A percentile compares a stretch with the other conserved stretches of the same genome.
Conservation (phyloP, 2,329 filamentous ascomycete species). For the Colletotrichum navitas region DNA sequence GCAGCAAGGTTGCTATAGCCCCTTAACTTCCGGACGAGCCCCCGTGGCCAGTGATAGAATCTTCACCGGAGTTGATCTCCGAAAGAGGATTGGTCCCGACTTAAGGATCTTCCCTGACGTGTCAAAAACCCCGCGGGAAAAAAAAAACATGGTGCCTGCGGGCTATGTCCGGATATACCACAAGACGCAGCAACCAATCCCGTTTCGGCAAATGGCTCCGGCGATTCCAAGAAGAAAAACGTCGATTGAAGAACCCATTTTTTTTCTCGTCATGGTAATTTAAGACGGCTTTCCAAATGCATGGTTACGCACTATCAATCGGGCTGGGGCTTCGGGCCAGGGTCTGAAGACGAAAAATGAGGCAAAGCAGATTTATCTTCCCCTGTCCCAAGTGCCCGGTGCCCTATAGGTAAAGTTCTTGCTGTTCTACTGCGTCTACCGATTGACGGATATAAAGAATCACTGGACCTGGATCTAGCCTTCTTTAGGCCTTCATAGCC, state of each 20-base stretch:
- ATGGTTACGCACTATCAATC: not conserved
- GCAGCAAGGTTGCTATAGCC: not conserved
- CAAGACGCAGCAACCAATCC: not conserved
- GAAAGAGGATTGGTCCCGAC: conserved; percentile 56
- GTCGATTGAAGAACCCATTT: not conserved
- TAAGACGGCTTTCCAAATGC: not conserved
- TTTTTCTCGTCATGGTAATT: not conserved
- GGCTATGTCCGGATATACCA: not conserved
- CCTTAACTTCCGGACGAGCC: not conserved
- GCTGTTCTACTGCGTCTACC: not conserved
- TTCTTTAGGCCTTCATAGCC: not conserved
- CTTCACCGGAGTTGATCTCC: not conserved
- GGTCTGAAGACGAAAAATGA: not conserved
- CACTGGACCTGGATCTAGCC: not conserved
- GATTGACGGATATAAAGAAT: not conserved
- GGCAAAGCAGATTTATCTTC: not conserved
- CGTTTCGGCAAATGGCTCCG: not conserved
- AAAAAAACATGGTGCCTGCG: conserved; percentile 30
- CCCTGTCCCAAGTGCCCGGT: not conserved
- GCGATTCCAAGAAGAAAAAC: not conserved
- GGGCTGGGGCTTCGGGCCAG: not conserved
- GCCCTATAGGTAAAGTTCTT: not conserved
- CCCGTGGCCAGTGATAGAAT: not conserved
- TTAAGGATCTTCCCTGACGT: conserved; percentile 45
- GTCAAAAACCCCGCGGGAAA: not conserved